Evolutionary conservation across 2,329 filamentous ascomycete species (phyloP), one percentile per base, ranked within the genome.

Genomic region (Annulohypoxylon truncatum): DNA sequence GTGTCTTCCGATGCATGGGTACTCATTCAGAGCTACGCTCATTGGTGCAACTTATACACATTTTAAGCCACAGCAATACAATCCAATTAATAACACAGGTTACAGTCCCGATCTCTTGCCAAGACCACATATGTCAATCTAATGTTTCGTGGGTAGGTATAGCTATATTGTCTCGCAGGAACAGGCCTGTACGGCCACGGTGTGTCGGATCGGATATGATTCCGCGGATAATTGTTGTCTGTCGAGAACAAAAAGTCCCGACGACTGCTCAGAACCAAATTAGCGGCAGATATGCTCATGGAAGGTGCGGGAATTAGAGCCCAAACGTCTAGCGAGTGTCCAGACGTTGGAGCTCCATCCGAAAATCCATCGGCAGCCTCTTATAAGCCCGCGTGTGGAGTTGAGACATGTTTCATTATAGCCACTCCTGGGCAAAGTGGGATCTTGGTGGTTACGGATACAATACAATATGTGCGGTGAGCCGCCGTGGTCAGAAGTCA

Each of bases 391-490:
- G 44, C 48, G 15, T 56, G 55, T 26, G 59, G 48, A 67, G 31
- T 51, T 54, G 53, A 69, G 35, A 50, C 67, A 40, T 60, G 67
- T 69, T 67, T 69, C 67, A 69, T 57, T 50, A 57, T 29, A 64
- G 56, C 55, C 60, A 57, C 51, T 26, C 52, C 33, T 55, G 24
- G 20, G 47, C 28, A 29, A 47, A 44, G 61, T 56, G 33, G 18
- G 42, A 56, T 68, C 55, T 38, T 38, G 40, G 9, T 44, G 9
- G 31, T 46, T 18, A 26, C 22, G 22, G 29, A 6, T 40, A 59
- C 24, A 35, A 6, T 40, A 59, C 24, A 6, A 42, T 18, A 58
- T 26, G 53, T 12, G 48, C 50, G 58, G 52, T 42, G 48, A 46
- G 52, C 35, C 38, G 24, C 58, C 42, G 24, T 44, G 33, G 26